Conservation (phyloP, 139 green algal genomes). For the Dunaliella primolecta region DNA sequence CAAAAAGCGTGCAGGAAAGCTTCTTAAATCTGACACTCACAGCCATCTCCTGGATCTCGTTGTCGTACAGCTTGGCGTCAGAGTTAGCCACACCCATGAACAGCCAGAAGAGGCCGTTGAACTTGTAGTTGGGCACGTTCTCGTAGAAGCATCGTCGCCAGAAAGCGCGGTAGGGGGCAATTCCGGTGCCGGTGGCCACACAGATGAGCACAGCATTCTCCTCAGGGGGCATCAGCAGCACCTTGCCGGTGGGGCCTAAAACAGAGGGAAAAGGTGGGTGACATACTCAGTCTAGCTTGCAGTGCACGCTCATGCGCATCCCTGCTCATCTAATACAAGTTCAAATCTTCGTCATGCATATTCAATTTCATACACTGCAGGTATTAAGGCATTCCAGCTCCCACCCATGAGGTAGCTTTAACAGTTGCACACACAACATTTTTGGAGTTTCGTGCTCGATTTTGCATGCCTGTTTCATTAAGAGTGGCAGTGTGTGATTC, state of each 20-base stretch:
- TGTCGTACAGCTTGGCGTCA: conserved; percentile 95
- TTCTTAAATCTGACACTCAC: not conserved
- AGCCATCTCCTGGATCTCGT: conserved; percentile 77
- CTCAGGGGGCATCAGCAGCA: conserved; percentile 93
- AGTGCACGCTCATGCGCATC: too few relatives aligned
- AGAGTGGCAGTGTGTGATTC: too few relatives aligned
- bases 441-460: too few relatives aligned
- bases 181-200: conserved; percentile 98
- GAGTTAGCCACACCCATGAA: conserved; percentile 99
- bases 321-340: too few relatives aligned
- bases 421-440: too few relatives aligned
- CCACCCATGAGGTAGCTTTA: too few relatives aligned
- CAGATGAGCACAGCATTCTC: conserved; percentile 89
- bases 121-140: conserved; percentile 92
- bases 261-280: too few relatives aligned
- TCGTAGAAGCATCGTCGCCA: conserved; percentile 93
- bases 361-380: too few relatives aligned
- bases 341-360: too few relatives aligned
- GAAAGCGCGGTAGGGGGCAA: conserved; percentile 97
- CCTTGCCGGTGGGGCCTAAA: conserved; percentile 93
- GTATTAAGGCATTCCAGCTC: too few relatives aligned
- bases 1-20: too few relatives aligned
- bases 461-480: too few relatives aligned
- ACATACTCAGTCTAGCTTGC: not conserved
- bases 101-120: conserved; percentile 92